Conservation (phyloP, 1,139 yeast genomes). For the Yamadazyma taylorii region DNA sequence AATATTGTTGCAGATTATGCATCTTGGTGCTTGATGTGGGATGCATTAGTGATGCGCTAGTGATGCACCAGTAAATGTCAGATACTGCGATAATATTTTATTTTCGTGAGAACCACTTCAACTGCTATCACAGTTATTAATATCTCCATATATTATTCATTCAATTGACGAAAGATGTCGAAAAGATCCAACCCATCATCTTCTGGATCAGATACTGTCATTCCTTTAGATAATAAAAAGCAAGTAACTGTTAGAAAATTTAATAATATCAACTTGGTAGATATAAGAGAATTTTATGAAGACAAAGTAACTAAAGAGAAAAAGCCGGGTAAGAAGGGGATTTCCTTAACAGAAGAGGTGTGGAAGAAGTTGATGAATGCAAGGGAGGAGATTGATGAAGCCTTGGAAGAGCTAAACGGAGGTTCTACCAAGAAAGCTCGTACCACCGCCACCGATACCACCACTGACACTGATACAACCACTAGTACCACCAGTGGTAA, state of each 20-base stretch:
- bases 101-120: too few relatives aligned
- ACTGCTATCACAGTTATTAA: too few relatives aligned
- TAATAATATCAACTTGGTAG: conserved; percentile 64
- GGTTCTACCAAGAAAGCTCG: conserved; percentile 1
- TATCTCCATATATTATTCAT: too few relatives aligned
- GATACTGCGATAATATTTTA: too few relatives aligned
- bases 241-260: conserved; percentile 71
- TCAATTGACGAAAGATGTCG: conserved; percentile 1
- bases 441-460: neutral
- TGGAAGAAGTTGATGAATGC: conserved; percentile 59
- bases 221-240: conserved; percentile 60
- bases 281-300: conserved; percentile 76
- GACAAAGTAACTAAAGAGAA: conserved; percentile 59
- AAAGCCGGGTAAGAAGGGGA: conserved; percentile 84
- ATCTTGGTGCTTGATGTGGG: too few relatives aligned
- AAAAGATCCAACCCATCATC: neutral
- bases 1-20: too few relatives aligned
- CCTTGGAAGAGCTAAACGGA: conserved; percentile 51
- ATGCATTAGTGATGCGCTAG: too few relatives aligned
- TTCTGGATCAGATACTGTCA: conserved; percentile 14
- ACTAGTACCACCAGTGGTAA: too few relatives aligned
- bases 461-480: neutral
- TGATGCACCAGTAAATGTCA: too few relatives aligned
- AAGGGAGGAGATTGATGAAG: conserved; percentile 58
- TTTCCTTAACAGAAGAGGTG: conserved; percentile 68